These are phyloP conservation scores for Magnusiomyces suaveolens DNA, from an alignment of 1,139 yeast genomes.

Conservation along the genomic window DNA sequence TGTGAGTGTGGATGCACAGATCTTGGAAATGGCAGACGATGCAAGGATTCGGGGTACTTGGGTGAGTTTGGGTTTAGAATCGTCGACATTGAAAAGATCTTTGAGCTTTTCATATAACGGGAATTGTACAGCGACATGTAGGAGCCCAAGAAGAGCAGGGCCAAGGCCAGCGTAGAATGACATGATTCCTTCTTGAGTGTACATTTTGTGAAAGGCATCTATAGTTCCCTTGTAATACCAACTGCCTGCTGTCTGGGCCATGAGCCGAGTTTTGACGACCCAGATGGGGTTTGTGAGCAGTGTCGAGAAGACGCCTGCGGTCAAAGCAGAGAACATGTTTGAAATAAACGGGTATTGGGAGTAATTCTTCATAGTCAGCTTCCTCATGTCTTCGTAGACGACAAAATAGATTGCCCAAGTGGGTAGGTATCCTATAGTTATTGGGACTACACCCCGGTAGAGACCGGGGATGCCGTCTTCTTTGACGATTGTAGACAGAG, in stretches of 20 bases:
- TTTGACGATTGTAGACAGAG: constrained; percentile 50
- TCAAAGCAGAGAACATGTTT: constrained; percentile 72
- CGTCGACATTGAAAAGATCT: constrained; percentile 32
- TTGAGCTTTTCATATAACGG: constrained; percentile 89
- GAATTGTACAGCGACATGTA: constrained; percentile 94
- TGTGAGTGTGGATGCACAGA: constrained; percentile 80
- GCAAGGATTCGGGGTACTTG: constrained; percentile 38
- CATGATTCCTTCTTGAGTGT: constrained; percentile 60
- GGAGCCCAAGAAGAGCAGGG: constrained; percentile 81
- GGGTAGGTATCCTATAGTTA: constrained; percentile 86
- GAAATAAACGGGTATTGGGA: constrained; percentile 39
- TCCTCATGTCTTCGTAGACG: constrained; percentile 72
- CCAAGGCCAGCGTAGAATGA: constrained; percentile 88
- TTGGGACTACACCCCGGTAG: constrained; percentile 85
- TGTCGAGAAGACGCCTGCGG: constrained; percentile 84
- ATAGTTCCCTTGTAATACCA: constrained; percentile 62
- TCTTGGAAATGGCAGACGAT: constrained; percentile 77
- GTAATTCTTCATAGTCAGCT: constrained; percentile 17
- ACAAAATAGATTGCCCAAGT: constrained; percentile 96
- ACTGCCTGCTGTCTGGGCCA: constrained; percentile 51
- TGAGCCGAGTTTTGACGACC: constrained; percentile 90
- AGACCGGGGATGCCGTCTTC: constrained; percentile 81
- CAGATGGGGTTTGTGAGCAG: constrained; percentile 91
- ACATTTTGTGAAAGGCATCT: constrained; percentile 78
- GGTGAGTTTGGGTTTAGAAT: constrained; percentile 10